phyloP scores from a whole-genome alignment of 2,329 filamentous ascomycete species.

The Colletotrichum scovillei region DNA sequence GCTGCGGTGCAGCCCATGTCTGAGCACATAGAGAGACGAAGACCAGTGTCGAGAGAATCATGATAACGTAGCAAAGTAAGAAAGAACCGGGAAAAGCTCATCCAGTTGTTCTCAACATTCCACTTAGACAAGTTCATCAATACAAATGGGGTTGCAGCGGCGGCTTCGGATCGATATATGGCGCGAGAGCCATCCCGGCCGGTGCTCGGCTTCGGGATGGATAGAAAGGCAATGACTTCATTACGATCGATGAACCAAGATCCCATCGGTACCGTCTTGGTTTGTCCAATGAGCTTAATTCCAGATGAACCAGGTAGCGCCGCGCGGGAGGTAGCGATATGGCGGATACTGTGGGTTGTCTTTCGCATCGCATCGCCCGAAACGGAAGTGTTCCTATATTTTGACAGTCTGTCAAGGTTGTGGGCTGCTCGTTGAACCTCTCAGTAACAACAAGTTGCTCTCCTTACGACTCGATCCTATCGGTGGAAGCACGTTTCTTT shows the following conservation, averaged over 20 bases:
- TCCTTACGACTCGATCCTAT: neutral
- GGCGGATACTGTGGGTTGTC: neutral
- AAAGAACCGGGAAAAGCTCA: neutral
- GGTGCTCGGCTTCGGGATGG: neutral
- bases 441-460: too few species aligned
- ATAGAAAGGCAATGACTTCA: slow-evolving; percentile 22
- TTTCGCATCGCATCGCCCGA: slow-evolving; percentile 9
- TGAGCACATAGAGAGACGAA: neutral
- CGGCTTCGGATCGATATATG: neutral
- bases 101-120: neutral
- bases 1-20: slow-evolving; percentile 8
- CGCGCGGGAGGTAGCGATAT: neutral
- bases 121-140: neutral
- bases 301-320: slow-evolving; percentile 28
- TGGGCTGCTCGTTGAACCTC: neutral
- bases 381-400: slow-evolving; percentile 11
- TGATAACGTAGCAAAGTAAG: neutral
- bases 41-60: neutral
- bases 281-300: slow-evolving; percentile 1
- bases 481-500: neutral
- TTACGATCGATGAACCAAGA: neutral
- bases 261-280: neutral
- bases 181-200: neutral
- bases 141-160: too few species aligned
- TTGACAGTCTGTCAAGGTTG: slow-evolving; percentile 8